Conservation (phyloP, 1,139 yeast genomes). For the Lodderomyces beijingensis region DNA sequence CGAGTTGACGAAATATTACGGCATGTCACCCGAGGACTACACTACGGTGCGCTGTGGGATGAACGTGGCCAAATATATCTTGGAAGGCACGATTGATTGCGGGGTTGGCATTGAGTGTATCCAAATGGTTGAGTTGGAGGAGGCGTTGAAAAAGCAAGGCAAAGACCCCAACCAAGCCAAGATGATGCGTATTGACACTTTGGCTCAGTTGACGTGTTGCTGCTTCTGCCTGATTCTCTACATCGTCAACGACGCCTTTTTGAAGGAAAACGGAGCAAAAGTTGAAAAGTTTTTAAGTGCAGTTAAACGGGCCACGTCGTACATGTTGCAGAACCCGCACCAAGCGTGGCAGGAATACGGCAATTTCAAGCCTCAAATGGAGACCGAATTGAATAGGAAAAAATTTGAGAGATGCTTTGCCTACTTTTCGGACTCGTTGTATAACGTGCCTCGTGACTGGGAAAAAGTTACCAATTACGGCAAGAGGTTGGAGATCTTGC, state of each 20-base stretch:
- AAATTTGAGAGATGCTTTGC: slow-evolving; percentile 54
- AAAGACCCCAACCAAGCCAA: slow-evolving; percentile 45
- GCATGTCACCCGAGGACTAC: slow-evolving; percentile 53
- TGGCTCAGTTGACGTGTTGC: slow-evolving; percentile 58
- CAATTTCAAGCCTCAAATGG: slow-evolving; percentile 47
- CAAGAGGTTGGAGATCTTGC: slow-evolving; percentile 50
- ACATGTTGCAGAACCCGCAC: slow-evolving; percentile 38
- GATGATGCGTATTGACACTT: slow-evolving; percentile 53
- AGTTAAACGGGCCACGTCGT: too few species aligned
- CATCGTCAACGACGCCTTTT: slow-evolving; percentile 52
- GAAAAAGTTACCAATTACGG: slow-evolving; percentile 52
- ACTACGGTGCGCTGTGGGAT: slow-evolving; percentile 60
- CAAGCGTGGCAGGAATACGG: slow-evolving; percentile 45
- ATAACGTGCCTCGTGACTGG: slow-evolving; percentile 57
- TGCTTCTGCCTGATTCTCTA: slow-evolving; percentile 56
- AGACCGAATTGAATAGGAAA: slow-evolving; percentile 36
- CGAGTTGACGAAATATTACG: slow-evolving; percentile 52
- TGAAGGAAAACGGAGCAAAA: too few species aligned
- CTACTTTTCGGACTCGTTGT: slow-evolving; percentile 49
- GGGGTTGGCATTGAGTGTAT: slow-evolving; percentile 59
- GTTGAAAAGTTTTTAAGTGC: too few species aligned
- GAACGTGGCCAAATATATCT: slow-evolving; percentile 55
- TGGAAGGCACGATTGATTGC: slow-evolving; percentile 53
- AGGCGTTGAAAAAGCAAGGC: slow-evolving; percentile 42
- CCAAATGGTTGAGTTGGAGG: slow-evolving; percentile 56